Evolutionary conservation across 2,329 filamentous ascomycete genomes (phyloP).

Genomic region (Hymenoscyphus occultus): DNA sequence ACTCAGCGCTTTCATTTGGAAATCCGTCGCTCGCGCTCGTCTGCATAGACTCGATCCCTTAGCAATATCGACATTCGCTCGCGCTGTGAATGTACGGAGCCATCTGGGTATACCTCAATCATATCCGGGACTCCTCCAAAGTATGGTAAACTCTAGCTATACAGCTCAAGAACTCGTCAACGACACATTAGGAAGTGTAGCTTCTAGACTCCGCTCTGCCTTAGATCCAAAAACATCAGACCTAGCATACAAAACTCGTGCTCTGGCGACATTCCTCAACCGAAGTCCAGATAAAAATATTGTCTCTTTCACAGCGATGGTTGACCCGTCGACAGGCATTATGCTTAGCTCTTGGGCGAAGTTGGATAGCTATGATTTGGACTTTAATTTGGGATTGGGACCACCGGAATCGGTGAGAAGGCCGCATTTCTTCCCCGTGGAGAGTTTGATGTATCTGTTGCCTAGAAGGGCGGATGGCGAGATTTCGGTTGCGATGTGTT

Average conservation of each 20-base stretch:
- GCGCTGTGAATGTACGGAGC: constrained; percentile 7
- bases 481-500: constrained; percentile 10
- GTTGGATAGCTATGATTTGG: constrained; percentile 32
- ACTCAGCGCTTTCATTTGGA: constrained; percentile 7
- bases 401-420: constrained; percentile 8
- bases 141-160: constrained; percentile 43
- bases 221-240: constrained; percentile 36
- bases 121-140: constrained; percentile 33
- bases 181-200: constrained; percentile 38
- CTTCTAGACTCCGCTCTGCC: constrained; percentile 41
- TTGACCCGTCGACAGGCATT: constrained; percentile 43
- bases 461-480: constrained; percentile 4
- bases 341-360: constrained; percentile 56
- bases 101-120: not conserved
- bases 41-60: not conserved
- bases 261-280: constrained; percentile 42
- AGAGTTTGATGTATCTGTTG: constrained; percentile 10
- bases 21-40: constrained; percentile 6
- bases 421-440: constrained; percentile 3
- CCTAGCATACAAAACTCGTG: constrained; percentile 39
- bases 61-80: constrained; percentile 1
- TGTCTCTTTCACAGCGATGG: constrained; percentile 37
- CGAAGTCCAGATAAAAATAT: constrained; percentile 38
- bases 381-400: constrained; percentile 13
- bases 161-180: constrained; percentile 34